A percentile compares a stretch with the other conserved stretches of the same genome.
These are phyloP conservation scores for Daldinia vernicosa DNA, from an alignment of 495 filamentous ascomycete genomes.

Conservation along the genomic window DNA sequence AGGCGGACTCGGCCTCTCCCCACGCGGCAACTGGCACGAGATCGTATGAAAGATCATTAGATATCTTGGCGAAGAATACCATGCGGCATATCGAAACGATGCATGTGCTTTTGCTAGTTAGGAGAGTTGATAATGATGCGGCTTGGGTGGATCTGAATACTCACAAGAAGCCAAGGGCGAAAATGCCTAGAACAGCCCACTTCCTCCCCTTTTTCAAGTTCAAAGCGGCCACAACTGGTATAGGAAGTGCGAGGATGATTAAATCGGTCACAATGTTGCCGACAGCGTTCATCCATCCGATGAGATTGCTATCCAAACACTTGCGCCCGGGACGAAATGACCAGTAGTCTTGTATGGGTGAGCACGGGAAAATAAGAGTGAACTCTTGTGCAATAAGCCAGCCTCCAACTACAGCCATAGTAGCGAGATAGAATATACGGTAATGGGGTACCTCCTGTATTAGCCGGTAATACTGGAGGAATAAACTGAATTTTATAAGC, in stretches of 20 bases:
- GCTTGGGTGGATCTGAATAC: constrained; percentile 1
- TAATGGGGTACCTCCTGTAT: constrained; percentile 40
- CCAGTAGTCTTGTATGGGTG: constrained; percentile 54
- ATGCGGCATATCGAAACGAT: constrained; percentile 41
- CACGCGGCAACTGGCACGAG: constrained; percentile 32
- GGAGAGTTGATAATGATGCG: neutral
- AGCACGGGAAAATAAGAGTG: constrained; percentile 47
- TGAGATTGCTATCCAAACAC: constrained; percentile 56
- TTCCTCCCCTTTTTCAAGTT: constrained; percentile 54
- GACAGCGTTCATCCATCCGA: constrained; percentile 60
- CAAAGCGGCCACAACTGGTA: constrained; percentile 57
- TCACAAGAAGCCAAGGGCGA: constrained; percentile 52
- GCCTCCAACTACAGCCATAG: constrained; percentile 26
- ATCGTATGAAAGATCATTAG: constrained; percentile 31
- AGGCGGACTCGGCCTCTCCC: constrained; percentile 35
- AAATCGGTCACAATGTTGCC: constrained; percentile 64
- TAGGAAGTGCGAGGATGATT: constrained; percentile 59
- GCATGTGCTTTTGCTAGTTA: constrained; percentile 33
- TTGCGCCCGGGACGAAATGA: constrained; percentile 35
- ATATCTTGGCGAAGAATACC: constrained; percentile 33
- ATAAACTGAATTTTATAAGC: constrained; percentile 36
- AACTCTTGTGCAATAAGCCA: constrained; percentile 38
- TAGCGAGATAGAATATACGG: constrained; percentile 22
- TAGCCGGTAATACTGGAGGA: constrained; percentile 41
- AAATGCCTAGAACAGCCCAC: constrained; percentile 52